These are phyloP conservation scores for Tolypocladium amazonense DNA, from an alignment of 2,329 filamentous ascomycete species.

Conservation along the genomic window DNA sequence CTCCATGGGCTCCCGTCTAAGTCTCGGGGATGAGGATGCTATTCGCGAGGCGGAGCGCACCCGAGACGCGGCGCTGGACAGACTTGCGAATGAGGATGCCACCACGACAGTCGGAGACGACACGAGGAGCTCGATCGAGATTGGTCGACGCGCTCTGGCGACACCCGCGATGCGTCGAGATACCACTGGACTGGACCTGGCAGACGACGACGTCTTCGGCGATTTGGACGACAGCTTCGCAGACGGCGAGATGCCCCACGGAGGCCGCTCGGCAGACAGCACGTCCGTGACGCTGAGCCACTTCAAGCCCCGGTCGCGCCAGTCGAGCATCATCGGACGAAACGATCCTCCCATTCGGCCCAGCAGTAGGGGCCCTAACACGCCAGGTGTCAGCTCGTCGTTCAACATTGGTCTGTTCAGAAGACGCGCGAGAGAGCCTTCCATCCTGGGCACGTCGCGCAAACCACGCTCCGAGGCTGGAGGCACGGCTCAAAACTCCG, in stretches of 20 bases:
- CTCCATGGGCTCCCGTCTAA: slow-evolving; percentile 6
- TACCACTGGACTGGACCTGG: slow-evolving; percentile 36
- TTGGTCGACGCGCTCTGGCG: slow-evolving; percentile 23
- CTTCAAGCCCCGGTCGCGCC: slow-evolving; percentile 34
- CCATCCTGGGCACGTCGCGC: slow-evolving; percentile 45
- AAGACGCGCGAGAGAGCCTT: slow-evolving; percentile 47
- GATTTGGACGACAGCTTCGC: slow-evolving; percentile 32
- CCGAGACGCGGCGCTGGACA: slow-evolving; percentile 25
- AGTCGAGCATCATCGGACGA: slow-evolving; percentile 39
- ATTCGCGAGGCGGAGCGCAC: slow-evolving; percentile 14
- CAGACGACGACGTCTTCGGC: slow-evolving; percentile 37
- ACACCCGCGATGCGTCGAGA: slow-evolving; percentile 27
- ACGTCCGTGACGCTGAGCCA: slow-evolving; percentile 35
- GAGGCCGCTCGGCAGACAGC: slow-evolving; percentile 28
- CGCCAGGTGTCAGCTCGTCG: slow-evolving; percentile 35
- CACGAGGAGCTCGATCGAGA: slow-evolving; percentile 23
- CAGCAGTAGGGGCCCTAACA: slow-evolving; percentile 38
- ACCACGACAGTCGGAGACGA: slow-evolving; percentile 15
- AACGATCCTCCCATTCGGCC: slow-evolving; percentile 42
- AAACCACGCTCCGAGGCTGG: slow-evolving; percentile 25
- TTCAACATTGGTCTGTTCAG: slow-evolving; percentile 49
- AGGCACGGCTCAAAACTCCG: slow-evolving; percentile 18
- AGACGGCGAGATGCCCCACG: slow-evolving; percentile 23
- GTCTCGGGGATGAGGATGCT: slow-evolving; percentile 14
- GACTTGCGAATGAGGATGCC: slow-evolving; percentile 23